A percentile compares a stretch with the other conserved stretches of the same genome.
These are phyloP conservation scores for Musa balbisiana DNA, from an alignment of 202 grass and related monocot genomes.

Conservation along the genomic window DNA sequence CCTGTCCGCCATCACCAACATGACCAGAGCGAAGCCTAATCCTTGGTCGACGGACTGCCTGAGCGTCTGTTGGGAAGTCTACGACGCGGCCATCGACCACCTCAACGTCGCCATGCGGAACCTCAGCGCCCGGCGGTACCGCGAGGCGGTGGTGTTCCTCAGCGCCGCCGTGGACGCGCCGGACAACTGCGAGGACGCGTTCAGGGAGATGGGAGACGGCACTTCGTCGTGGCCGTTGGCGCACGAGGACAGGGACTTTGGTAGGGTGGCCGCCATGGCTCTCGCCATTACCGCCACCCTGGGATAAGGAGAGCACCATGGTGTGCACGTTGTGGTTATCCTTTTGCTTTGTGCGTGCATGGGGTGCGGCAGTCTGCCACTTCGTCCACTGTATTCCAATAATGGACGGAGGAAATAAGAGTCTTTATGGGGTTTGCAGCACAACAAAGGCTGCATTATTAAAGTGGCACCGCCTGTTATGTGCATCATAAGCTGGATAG, in stretches of 20 bases:
- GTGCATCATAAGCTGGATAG: no score
- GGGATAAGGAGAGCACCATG: not conserved
- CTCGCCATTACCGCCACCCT: not conserved
- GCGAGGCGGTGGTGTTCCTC: slow-evolving; percentile 6
- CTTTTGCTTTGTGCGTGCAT: no score
- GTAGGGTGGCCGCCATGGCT: not conserved
- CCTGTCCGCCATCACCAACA: not conserved
- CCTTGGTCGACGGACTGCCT: not conserved
- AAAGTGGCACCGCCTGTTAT: no score
- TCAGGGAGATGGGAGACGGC: not conserved
- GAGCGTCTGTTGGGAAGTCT: not conserved
- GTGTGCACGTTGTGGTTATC: no score
- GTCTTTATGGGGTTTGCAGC: no score
- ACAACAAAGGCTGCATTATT: no score
- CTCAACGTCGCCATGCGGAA: slow-evolving; percentile 1
- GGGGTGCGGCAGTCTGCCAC: no score
- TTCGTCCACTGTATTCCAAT: no score
- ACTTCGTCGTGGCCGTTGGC: not conserved
- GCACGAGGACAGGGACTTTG: not conserved
- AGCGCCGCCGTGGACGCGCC: slow-evolving; percentile 4
- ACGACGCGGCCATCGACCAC: slow-evolving; percentile 6
- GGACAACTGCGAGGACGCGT: slow-evolving; percentile 14
- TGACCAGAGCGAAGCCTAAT: not conserved
- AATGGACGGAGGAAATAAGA: no score
- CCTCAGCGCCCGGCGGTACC: not conserved